Percentiles rank a stretch among this genome's conserved stretches.
These are phyloP conservation scores for Agastache rugosa DNA, from an alignment of 257 asterid genomes.

Conservation along the genomic window DNA sequence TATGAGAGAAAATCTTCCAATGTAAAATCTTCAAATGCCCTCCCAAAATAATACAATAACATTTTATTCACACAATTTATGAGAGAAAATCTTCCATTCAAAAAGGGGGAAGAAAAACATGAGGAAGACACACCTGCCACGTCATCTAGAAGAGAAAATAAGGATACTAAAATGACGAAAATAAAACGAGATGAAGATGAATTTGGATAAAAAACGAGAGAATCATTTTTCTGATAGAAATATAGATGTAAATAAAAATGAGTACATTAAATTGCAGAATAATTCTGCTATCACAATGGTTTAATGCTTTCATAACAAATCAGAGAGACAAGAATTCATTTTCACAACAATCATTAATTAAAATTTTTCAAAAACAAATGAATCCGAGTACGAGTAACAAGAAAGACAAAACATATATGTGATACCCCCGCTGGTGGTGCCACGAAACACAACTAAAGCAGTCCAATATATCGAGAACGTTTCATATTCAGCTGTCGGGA, in stretches of 20 bases:
- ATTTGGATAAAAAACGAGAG: too few relatives aligned
- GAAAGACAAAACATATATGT: background rate
- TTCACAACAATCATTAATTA: background rate
- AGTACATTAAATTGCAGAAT: background rate
- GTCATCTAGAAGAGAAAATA: too few relatives aligned
- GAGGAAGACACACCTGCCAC: too few relatives aligned
- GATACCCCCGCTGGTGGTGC: background rate
- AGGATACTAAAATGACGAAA: too few relatives aligned
- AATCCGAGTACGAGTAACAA: conserved; percentile 6
- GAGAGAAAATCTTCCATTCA: too few relatives aligned
- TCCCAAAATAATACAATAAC: too few relatives aligned
- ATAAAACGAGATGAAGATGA: too few relatives aligned
- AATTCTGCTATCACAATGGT: background rate
- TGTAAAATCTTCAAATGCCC: too few relatives aligned
- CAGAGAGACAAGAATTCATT: background rate
- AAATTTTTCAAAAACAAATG: conserved; percentile 8
- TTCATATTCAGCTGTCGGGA: conserved; percentile 58
- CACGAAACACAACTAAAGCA: background rate
- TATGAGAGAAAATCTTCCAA: too few relatives aligned
- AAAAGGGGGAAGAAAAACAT: too few relatives aligned
- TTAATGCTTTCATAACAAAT: conserved; percentile 5
- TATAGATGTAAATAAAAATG: background rate
- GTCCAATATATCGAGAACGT: conserved; percentile 15
- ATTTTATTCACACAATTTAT: too few relatives aligned
- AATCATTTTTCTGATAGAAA: too few relatives aligned